A percentile compares a stretch with the other conserved stretches of the same genome.
These are phyloP conservation scores for Moricandia arvensis DNA, from an alignment of 345 rosid genomes.

Conservation along the genomic window DNA sequence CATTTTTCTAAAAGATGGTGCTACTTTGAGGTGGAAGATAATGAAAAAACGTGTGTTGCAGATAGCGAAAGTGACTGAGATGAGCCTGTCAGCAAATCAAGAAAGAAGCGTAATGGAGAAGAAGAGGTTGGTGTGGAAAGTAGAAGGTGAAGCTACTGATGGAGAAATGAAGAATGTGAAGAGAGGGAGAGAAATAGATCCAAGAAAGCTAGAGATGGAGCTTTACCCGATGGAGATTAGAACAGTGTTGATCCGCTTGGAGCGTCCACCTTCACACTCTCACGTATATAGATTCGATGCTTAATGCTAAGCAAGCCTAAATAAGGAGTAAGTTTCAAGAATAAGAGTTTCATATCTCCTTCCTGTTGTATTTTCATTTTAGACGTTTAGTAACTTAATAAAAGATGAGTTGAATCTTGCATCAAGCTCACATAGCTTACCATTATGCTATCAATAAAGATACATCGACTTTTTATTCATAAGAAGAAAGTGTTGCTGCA, in stretches of 20 bases:
- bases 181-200: constrained; percentile 70
- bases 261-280: constrained; percentile 18
- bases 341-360: not conserved
- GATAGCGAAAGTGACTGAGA: constrained; percentile 64
- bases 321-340: constrained; percentile 9
- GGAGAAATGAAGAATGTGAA: constrained; percentile 39
- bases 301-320: not conserved
- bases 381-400: constrained; percentile 23
- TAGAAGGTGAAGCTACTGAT: constrained; percentile 42
- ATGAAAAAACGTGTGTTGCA: constrained; percentile 27
- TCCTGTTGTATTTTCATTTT: not conserved
- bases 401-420: constrained; percentile 7
- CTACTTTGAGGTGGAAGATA: not conserved
- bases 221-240: constrained; percentile 89
- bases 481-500: constrained; percentile 23
- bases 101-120: constrained; percentile 77
- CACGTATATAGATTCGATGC: constrained; percentile 24
- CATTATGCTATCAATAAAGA: constrained; percentile 17
- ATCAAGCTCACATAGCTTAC: constrained; percentile 5
- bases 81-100: constrained; percentile 86
- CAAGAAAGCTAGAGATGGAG: constrained; percentile 61
- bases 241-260: constrained; percentile 56
- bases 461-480: constrained; percentile 4
- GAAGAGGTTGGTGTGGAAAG: constrained; percentile 76
- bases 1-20: not conserved